Evolutionary conservation across 2,329 filamentous ascomycete genomes (phyloP), one percentile per base, ranked within the genome.

Genomic region (Pseudomassariella vexata): DNA sequence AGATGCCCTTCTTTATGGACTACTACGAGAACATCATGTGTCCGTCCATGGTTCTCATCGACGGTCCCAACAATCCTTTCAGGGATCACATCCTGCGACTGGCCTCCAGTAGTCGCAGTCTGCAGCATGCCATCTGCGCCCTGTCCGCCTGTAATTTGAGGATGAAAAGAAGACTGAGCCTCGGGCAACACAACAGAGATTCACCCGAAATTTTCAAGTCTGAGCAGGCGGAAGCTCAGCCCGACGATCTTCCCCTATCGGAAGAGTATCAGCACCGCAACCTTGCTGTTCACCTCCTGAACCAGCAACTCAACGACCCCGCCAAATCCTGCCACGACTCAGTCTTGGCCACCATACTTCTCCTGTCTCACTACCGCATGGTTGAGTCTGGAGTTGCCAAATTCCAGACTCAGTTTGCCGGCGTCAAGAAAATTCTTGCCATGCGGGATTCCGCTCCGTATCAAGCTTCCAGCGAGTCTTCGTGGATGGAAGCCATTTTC

Each of bases 1-100:
- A 87, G 52, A 82, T 94, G 65, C 82, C 84, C 44, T 94, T 84
- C 59, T 82, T 95, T 52, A 82, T 95, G 66, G 84, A 94, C 54
- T 95, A 95, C 60, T 95, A 94, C 60, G 82, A 89, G 52, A 88
- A 87, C 57, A 85, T 86, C 51, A 89, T 96, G 63, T 92, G 88
- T 45, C 85, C 86, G 5, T 86, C 87, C 37, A 85, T 95, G 59
- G 88, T 95, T 30, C 85, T 88, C 45, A 88, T 95, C 55, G 90
- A 96, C 54, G 81, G 81, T 9, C 82, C 85, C 2, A 73, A 71
- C 40, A 95, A 95, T 55, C 90, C 90, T 1, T 95, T 90, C 55
- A 74, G 88, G 39, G 79, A 81, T 47, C 83, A 94, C 52, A 79
- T 95, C 34, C 69, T 95, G 37, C 79, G 79, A 34, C 70, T 95